phyloP scores from a whole-genome alignment of 495 filamentous ascomycete genomes.

The Xylaria palmicola region DNA sequence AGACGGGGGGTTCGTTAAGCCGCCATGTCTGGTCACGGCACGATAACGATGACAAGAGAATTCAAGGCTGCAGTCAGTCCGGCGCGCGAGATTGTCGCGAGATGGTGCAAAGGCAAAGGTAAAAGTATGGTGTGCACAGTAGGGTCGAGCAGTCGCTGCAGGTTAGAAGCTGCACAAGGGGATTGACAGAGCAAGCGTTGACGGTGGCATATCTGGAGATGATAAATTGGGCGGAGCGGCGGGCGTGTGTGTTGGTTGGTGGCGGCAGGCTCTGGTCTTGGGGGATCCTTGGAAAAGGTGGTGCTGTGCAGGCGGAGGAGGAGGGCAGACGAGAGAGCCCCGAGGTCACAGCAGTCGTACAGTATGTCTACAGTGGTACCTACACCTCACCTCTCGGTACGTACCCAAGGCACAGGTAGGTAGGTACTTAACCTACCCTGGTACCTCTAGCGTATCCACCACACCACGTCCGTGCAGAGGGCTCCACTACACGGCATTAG shows the following conservation, averaged over 20 bases:
- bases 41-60: not conserved
- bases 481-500: not conserved
- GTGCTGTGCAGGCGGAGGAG: not conserved
- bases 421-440: not conserved
- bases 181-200: not conserved
- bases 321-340: not conserved
- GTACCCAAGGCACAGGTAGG: too few species aligned
- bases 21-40: slow-evolving; percentile 13
- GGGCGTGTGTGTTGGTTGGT: slow-evolving; percentile 9
- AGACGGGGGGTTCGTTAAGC: slow-evolving; percentile 32
- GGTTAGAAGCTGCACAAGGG: not conserved
- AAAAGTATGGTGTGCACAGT: too few species aligned
- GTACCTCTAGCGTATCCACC: not conserved
- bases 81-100: not conserved
- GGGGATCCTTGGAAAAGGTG: slow-evolving; percentile 8
- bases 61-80: not conserved
- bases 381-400: too few species aligned
- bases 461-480: slow-evolving; percentile 3
- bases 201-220: slow-evolving; percentile 2
- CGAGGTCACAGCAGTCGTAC: not conserved
- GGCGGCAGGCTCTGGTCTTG: slow-evolving; percentile 13
- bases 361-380: not conserved
- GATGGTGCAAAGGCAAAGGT: not conserved
- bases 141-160: not conserved
- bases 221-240: slow-evolving; percentile 4